phyloP scores from a whole-genome alignment of 495 filamentous ascomycete genomes.

The Trichoderma erinaceum region DNA sequence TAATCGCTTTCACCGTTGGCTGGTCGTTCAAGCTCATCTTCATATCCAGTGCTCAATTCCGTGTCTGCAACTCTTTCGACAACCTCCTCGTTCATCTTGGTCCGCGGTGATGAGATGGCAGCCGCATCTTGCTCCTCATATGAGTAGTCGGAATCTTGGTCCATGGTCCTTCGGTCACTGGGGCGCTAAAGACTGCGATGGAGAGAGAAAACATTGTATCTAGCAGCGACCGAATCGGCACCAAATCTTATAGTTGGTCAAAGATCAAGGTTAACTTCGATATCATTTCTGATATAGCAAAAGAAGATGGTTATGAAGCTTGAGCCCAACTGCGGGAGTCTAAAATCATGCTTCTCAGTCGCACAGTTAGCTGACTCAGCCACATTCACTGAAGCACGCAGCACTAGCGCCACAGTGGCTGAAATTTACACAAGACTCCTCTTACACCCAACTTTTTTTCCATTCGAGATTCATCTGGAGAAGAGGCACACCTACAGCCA shows the following conservation, averaged over 20 bases:
- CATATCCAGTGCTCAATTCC: not conserved
- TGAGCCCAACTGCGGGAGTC: not conserved
- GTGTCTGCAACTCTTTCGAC: not conserved
- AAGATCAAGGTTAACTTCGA: not conserved
- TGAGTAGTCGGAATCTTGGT: constrained; percentile 15
- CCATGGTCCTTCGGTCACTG: constrained; percentile 15
- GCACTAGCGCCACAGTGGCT: constrained; percentile 9
- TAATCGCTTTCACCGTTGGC: not conserved
- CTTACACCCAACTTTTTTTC: constrained; percentile 1
- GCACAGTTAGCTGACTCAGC: constrained; percentile 3
- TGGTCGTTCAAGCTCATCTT: not conserved
- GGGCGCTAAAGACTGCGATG: not conserved
- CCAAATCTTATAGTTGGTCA: not conserved
- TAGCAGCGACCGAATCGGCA: not conserved
- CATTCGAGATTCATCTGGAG: not conserved
- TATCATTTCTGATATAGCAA: not conserved
- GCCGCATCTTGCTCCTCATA: constrained; percentile 5
- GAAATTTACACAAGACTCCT: not conserved
- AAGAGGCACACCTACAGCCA: not conserved
- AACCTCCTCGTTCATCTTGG: constrained; percentile 17
- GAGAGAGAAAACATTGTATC: not conserved
- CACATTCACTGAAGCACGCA: not conserved
- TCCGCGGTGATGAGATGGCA: not conserved
- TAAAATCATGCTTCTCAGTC: not conserved
- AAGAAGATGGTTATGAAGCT: not conserved